phyloP scores from a whole-genome alignment of 2,329 filamentous ascomycete genomes.

The Chaetothyriales sp. region DNA sequence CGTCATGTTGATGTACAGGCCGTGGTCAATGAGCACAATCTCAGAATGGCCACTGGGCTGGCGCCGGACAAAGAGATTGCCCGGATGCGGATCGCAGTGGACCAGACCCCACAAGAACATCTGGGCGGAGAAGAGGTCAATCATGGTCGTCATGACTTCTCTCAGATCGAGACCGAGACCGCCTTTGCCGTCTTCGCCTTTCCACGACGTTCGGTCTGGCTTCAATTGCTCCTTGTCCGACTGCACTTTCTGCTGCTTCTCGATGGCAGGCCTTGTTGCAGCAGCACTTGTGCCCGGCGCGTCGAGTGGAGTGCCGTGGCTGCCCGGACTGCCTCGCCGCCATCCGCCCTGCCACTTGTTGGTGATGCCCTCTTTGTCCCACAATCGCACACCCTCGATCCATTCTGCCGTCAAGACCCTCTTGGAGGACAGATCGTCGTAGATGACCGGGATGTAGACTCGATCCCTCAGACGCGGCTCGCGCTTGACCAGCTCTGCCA shows the following conservation, averaged over 20 bases:
- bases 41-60: slow-evolving; percentile 70
- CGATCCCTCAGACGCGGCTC: slow-evolving; percentile 64
- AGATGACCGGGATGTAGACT: slow-evolving; percentile 79
- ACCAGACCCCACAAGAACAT: slow-evolving; percentile 96
- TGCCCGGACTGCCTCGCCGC: slow-evolving; percentile 64
- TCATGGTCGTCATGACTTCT: slow-evolving; percentile 91
- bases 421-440: slow-evolving; percentile 66
- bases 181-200: slow-evolving; percentile 55
- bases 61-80: slow-evolving; percentile 90
- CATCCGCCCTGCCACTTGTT: slow-evolving; percentile 65
- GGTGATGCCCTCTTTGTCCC: slow-evolving; percentile 76
- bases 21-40: slow-evolving; percentile 92
- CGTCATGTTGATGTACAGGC: slow-evolving; percentile 84
- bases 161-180: slow-evolving; percentile 71
- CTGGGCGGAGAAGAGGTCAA: slow-evolving; percentile 90
- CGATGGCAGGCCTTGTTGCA: slow-evolving; percentile 4
- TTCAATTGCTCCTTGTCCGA: slow-evolving; percentile 50
- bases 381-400: slow-evolving; percentile 87
- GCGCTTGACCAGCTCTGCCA: slow-evolving; percentile 60
- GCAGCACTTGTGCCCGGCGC: slow-evolving; percentile 22
- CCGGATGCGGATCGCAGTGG: slow-evolving; percentile 93
- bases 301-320: slow-evolving; percentile 51
- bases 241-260: slow-evolving; percentile 35
- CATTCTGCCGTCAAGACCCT: slow-evolving; percentile 90
- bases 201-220: slow-evolving; percentile 67